A percentile compares a stretch with the other conserved stretches of the same genome.
Evolutionary conservation across 2,329 filamentous ascomycete species (phyloP).

Genomic region (Gyromitra esculenta): DNA sequence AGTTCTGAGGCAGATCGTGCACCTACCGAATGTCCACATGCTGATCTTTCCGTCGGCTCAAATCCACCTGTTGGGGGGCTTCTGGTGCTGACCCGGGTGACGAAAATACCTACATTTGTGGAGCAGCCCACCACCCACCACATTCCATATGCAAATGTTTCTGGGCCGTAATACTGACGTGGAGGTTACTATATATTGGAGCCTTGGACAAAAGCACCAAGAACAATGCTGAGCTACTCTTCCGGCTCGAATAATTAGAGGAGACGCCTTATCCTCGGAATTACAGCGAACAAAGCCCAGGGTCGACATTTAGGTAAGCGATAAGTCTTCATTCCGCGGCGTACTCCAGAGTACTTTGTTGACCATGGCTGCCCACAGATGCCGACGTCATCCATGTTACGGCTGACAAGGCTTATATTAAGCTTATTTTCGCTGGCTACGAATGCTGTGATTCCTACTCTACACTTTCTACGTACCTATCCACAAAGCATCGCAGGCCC

Average conservation of each 20-base stretch:
- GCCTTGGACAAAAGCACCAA: slow-evolving; percentile 6
- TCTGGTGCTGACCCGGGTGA: slow-evolving; percentile 22
- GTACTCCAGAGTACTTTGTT: not conserved
- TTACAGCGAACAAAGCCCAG: not conserved
- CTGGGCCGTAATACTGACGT: slow-evolving; percentile 25
- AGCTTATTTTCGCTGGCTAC: slow-evolving; percentile 26
- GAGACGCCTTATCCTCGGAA: not conserved
- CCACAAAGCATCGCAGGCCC: slow-evolving; percentile 4
- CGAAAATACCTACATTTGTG: slow-evolving; percentile 21
- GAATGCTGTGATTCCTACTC: slow-evolving; percentile 13
- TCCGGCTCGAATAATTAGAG: slow-evolving; percentile 4
- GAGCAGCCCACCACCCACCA: slow-evolving; percentile 1
- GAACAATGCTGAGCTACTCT: not conserved
- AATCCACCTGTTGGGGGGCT: not conserved
- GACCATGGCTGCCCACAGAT: slow-evolving; percentile 12
- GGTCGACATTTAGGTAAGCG: not conserved
- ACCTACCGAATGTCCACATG: slow-evolving; percentile 12
- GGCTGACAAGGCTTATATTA: slow-evolving; percentile 25
- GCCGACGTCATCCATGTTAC: slow-evolving; percentile 27
- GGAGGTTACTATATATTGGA: slow-evolving; percentile 11
- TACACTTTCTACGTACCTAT: slow-evolving; percentile 15
- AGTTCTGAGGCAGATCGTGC: slow-evolving; percentile 25
- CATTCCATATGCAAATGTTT: slow-evolving; percentile 5
- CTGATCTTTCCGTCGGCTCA: slow-evolving; percentile 26
- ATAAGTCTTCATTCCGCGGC: not conserved